phyloP scores from a whole-genome alignment of 2,329 filamentous ascomycete genomes.

The Penicillium sp. region DNA sequence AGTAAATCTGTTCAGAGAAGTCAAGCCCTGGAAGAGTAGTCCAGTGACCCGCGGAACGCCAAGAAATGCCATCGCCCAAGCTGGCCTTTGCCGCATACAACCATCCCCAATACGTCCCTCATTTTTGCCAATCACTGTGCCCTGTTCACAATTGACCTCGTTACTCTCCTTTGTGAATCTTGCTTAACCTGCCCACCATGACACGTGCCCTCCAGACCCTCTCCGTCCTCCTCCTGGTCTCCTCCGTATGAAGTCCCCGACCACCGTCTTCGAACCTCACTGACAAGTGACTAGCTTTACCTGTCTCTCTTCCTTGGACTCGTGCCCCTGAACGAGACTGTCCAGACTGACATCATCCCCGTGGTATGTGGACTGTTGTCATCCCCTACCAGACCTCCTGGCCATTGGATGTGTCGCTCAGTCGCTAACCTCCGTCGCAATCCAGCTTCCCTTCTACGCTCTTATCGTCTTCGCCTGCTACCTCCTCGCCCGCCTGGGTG shows the following conservation, averaged over 20 bases:
- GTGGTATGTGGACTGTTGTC: slow-evolving; percentile 63
- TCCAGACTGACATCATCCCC: slow-evolving; percentile 85
- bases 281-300: slow-evolving; percentile 68
- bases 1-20: too few relatives aligned
- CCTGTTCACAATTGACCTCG: slow-evolving; percentile 1
- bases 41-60: slow-evolving; percentile 11
- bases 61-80: slow-evolving; percentile 11
- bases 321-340: slow-evolving; percentile 72
- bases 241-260: slow-evolving; percentile 66
- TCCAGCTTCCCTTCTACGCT: slow-evolving; percentile 89
- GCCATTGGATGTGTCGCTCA: background rate
- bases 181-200: slow-evolving; percentile 61
- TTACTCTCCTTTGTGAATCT: slow-evolving; percentile 12
- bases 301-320: slow-evolving; percentile 82
- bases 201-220: slow-evolving; percentile 92
- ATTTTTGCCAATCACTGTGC: slow-evolving; percentile 8
- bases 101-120: slow-evolving; percentile 17
- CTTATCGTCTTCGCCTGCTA: slow-evolving; percentile 89
- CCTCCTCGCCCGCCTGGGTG: slow-evolving; percentile 87
- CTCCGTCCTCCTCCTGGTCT: slow-evolving; percentile 81
- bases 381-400: too few relatives aligned
- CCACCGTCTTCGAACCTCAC: background rate
- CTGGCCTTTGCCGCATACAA: slow-evolving; percentile 12
- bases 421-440: background rate
- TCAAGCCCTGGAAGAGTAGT: background rate